Base-by-base conservation (phyloP, 768 basidiomycete species). In the Trametes maxima region DNA sequence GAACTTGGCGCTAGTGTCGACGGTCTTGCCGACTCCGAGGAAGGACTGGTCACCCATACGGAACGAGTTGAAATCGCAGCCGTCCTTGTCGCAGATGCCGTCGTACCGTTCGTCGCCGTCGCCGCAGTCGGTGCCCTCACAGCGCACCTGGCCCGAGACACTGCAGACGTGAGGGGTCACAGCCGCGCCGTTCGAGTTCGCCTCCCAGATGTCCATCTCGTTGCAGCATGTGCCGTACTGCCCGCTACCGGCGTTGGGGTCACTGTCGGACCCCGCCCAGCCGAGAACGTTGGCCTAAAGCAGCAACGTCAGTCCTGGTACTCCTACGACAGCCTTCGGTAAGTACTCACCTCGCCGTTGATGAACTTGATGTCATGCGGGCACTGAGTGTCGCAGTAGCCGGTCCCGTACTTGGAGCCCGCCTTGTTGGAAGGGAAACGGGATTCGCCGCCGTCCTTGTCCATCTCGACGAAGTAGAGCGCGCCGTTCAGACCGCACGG, bases 371-470 rank as follows among this genome's bases (percentile, higher is more conserved):
- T 71, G 67, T 84, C 84, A 36, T 76, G 76, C 2, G 82, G 82
- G 73, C 83, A 84, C 69, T 85, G 83, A 17, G 84, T 79, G 69
- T 86, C 84, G 70, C 85, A 85, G 72, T 86, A 86, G n/a, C 85
- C 85, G 16, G 83, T 84, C 47, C 84, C 84, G 72, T 81, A 86
- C 70, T 82, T 78, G 68, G 83, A 82, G 66, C 82, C 82, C 56
- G 83, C 82, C 77, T 80, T 80, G 79, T 85, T 84, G 70, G 67
- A 75, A 21, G 81, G 60, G 74, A 72, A 82, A 65, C 76, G 75
- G 53, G 81, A 63, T 60, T 76, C 40, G 45, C 82, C 84, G 75
- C 84, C 84, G 63, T 84, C 82, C 13, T 77, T 76, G 67, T 81
- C 83, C 85, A 85, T 86, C 72, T 81, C 78, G 49, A 76, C 73